Evolutionary conservation across 2,329 filamentous ascomycete genomes (phyloP), one percentile per base, ranked within the genome.

Genomic region (Diaporthe amygdali): DNA sequence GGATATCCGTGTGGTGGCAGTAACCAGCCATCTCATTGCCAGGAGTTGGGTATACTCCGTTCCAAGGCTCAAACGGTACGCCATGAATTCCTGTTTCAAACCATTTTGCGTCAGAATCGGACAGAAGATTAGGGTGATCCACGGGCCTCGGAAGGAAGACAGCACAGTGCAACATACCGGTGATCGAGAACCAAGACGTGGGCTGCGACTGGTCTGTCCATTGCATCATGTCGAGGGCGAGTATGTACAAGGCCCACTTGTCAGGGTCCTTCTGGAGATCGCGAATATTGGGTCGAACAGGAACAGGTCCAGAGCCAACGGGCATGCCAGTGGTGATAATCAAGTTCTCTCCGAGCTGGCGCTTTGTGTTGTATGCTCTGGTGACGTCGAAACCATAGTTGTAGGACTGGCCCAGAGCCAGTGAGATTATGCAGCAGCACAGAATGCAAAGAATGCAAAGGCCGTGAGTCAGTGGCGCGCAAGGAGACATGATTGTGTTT

Each of bases 111-210:
- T 72, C 34, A 74, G 68, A 25, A 30, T 41, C 46, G 70, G 32
- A 72, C 34, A 39, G n/a, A 63, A 20, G 71, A 68, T 66, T 64
- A 12, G 66, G 56, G 51, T 51, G 61, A 14, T 54, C 34, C 51
- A 27, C 17, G 52, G 25, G 56, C 25, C 30, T 30, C 14, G 59
- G 9, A 66, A 71, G 34, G 20, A 41, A 44, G 34, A 41, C 34
- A 41, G 44, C 25, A 34, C 52, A 56, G 71, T 66, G 52, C 2
- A 32, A 79, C 87, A 72, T 80, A 93, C 94, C 93, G 72, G 92
- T 88, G 76, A 97, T 88, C 77, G 94, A 90, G 81, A 95, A 97
- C 84, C 91, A 96, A 49, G 94, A 96, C 46, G 92, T 84, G 69
- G 86, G 85, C 67, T 85, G 82, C 22, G 85, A 84, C 81, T 94